Evolutionary conservation across 495 filamentous ascomycete species (phyloP), one percentile per base, ranked within the genome.

Genomic region (Hypoxylon intermedium): DNA sequence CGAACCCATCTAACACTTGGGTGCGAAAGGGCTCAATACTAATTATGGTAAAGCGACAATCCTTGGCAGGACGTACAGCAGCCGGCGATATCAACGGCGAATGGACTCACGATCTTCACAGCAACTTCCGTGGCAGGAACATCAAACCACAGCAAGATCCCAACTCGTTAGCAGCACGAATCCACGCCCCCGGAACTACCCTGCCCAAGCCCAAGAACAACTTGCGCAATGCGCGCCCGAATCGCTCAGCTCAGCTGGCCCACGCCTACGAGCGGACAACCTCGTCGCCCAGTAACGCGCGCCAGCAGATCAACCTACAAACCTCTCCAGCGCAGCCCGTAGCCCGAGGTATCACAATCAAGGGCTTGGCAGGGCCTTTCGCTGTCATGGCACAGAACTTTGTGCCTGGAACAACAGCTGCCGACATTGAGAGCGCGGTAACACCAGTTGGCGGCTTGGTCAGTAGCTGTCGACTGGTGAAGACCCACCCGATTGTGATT

Each of bases 341-440:
- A 61, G 2, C 60, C 40, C 65, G 62, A 34, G 89, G 88, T 5
- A 81, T 98, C 34, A 85, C 79, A 16, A 97, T 97, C 63, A 83
- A 87, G 59, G 94, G 94, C 16, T 75, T 84, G 3, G 91, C 91
- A 1, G 89, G 90, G 0, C 90, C 92, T 0, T 94, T 85, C 64
- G 82, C 87, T n/a, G 89, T 98, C 9, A 79, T 92, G 46, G 93
- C 88, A 1, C 85, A 87, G 71, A 98, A 98, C 75, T 93, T 98
- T 63, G 92, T 92, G 2, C 87, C 87, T 2, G 94, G 94, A 31
- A 98, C 94, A 2, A 97, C 94, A 3, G 91, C 91, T 1, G 93
- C 90, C 31, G 94, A 98, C 71, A 96, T 98, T 43, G 90, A 96
- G 74, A 86, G 88, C 53, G 92, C 91, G 37, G 82, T 97, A 77